Evolutionary conservation across 139 green algal species (phyloP).

Genomic region (Chlorella sp.): DNA sequence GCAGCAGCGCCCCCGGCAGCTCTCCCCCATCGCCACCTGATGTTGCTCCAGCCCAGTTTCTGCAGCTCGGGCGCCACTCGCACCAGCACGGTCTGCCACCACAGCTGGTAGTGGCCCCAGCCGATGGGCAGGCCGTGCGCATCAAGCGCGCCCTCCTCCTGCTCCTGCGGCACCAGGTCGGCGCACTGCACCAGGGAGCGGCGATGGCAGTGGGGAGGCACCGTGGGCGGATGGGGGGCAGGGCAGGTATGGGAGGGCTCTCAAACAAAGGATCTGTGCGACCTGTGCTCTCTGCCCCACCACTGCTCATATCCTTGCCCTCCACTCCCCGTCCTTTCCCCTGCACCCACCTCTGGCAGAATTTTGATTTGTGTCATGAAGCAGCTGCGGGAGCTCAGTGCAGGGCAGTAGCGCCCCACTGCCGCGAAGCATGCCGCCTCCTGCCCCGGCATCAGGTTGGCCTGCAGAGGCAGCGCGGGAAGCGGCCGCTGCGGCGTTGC

Average conservation of each 20-base stretch:
- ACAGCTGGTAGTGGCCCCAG: slow-evolving; percentile 26
- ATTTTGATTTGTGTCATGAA: too few relatives aligned
- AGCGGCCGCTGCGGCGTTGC: background rate
- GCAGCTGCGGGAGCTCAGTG: too few relatives aligned
- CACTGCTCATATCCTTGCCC: too few relatives aligned
- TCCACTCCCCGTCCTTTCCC: too few relatives aligned
- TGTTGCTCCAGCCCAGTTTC: slow-evolving; percentile 12
- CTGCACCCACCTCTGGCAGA: too few relatives aligned
- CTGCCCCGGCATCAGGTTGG: too few relatives aligned
- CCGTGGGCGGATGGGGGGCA: background rate
- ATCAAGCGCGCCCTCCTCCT: background rate
- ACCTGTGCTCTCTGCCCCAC: background rate
- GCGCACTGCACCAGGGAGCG: background rate
- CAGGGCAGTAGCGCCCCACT: too few relatives aligned
- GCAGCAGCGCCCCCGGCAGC: background rate
- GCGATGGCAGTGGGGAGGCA: background rate
- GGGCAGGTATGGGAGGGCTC: background rate
- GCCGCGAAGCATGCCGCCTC: too few relatives aligned
- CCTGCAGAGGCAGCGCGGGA: background rate
- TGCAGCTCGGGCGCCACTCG: slow-evolving; percentile 8
- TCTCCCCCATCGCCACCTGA: slow-evolving; percentile 1
- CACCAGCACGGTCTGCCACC: slow-evolving; percentile 20
- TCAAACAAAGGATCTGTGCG: background rate
- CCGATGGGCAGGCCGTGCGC: background rate
- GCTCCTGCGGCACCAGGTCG: background rate